Evolutionary conservation across 768 basidiomycete genomes (phyloP).

Genomic region (Hygrophorus pudorinus): DNA sequence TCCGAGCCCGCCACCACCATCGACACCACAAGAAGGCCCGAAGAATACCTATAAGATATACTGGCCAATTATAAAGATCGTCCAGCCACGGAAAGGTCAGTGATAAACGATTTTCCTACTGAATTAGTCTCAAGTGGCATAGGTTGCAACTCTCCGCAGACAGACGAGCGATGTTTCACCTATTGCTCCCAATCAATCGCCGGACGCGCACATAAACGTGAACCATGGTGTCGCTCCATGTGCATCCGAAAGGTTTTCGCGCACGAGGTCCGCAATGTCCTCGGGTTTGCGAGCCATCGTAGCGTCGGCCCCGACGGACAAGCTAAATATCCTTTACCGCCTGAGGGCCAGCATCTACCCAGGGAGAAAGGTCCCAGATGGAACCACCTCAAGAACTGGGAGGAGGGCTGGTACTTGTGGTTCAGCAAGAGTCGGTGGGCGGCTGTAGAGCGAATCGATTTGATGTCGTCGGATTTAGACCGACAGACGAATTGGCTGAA

Average conservation of each 20-base stretch:
- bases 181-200: conserved; percentile 50
- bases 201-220: conserved; percentile 38
- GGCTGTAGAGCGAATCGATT: conserved; percentile 43
- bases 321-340: conserved; percentile 51
- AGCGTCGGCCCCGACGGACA: conserved; percentile 30
- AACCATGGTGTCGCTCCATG: conserved; percentile 47
- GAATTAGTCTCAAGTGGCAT: conserved; percentile 5
- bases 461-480: conserved; percentile 50
- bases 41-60: conserved; percentile 6
- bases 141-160: conserved; percentile 50
- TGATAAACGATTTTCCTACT: conserved; percentile 4
- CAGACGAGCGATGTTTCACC: conserved; percentile 57
- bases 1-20: not conserved
- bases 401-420: conserved; percentile 73
- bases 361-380: conserved; percentile 12
- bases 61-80: conserved; percentile 46
- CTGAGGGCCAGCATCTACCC: conserved; percentile 48
- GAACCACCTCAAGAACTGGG: conserved; percentile 48
- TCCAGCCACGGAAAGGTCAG: conserved; percentile 41
- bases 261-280: conserved; percentile 49
- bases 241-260: conserved; percentile 60
- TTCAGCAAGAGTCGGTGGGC: conserved; percentile 42
- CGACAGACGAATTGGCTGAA: conserved; percentile 35
- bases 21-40: not conserved
- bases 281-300: conserved; percentile 30